A percentile compares a stretch with the other conserved stretches of the same genome.
phyloP scores from a whole-genome alignment of 148 eudicot species.

The Fagopyrum esculentum region DNA sequence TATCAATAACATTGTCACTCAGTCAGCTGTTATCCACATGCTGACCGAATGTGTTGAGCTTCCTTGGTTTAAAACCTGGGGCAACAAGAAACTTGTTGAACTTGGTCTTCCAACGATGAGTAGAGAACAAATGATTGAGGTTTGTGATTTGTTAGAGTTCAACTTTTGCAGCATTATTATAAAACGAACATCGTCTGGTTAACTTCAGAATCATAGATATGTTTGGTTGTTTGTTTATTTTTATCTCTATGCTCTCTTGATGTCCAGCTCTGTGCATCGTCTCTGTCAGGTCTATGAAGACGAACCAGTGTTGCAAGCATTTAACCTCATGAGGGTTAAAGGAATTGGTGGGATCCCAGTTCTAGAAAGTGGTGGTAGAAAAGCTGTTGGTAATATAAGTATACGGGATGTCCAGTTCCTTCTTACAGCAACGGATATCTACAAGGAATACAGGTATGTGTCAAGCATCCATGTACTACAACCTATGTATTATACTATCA shows the following conservation, averaged over 20 bases:
- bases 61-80: constrained; percentile 93
- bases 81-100: constrained; percentile 57
- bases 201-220: background rate
- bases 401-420: constrained; percentile 88
- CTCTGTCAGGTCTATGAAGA: constrained; percentile 63
- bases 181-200: background rate
- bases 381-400: constrained; percentile 89
- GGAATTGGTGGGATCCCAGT: constrained; percentile 88
- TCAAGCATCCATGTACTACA: background rate
- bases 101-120: constrained; percentile 88
- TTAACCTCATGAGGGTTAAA: constrained; percentile 72
- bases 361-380: constrained; percentile 55
- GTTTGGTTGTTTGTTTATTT: background rate
- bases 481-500: no score
- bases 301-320: constrained; percentile 89
- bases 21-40: constrained; percentile 93
- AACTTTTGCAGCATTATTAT: background rate
- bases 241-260: background rate
- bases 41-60: constrained; percentile 87
- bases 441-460: constrained; percentile 49
- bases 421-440: constrained; percentile 72
- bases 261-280: background rate
- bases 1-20: constrained; percentile 76
- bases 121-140: constrained; percentile 50
- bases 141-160: constrained; percentile 15